A percentile compares a stretch with the other conserved stretches of the same genome.
Evolutionary conservation across 805 yeast species (phyloP).

Genomic region (Metschnikowia matae): DNA sequence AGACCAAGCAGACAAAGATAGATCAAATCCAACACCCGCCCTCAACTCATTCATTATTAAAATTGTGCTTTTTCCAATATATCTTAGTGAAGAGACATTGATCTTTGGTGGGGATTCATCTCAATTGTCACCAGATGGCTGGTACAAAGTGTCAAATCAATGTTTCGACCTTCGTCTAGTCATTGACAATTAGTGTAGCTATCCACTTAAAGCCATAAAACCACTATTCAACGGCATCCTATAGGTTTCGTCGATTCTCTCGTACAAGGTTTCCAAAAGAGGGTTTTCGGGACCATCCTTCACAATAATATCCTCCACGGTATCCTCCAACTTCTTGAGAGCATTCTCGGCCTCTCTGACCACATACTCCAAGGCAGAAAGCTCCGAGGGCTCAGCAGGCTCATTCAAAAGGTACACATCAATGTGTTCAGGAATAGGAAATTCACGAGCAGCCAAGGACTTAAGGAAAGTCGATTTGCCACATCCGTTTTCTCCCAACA

Average conservation of each 20-base stretch:
- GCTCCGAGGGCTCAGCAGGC: slow-evolving; percentile 94
- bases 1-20: too few species aligned
- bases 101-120: too few species aligned
- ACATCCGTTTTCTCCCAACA: slow-evolving; percentile 97
- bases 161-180: too few species aligned
- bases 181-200: too few species aligned
- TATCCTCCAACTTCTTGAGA: slow-evolving; percentile 84
- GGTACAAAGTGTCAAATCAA: too few species aligned
- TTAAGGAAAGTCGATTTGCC: slow-evolving; percentile 95
- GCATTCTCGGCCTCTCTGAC: slow-evolving; percentile 94
- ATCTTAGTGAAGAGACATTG: too few species aligned
- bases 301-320: slow-evolving; percentile 83
- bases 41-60: too few species aligned
- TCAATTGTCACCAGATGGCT: too few species aligned
- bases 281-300: slow-evolving; percentile 93
- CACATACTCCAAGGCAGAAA: slow-evolving; percentile 90
- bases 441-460: slow-evolving; percentile 93
- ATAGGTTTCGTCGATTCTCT: slow-evolving; percentile 73
- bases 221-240: too few species aligned
- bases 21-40: too few species aligned
- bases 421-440: slow-evolving; percentile 86
- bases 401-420: slow-evolving; percentile 93
- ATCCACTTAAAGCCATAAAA: too few species aligned
- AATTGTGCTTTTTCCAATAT: too few species aligned
- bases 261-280: slow-evolving; percentile 81